Evolutionary conservation across 768 basidiomycete species (phyloP), one percentile per base, ranked within the genome.

Genomic region (Gloeopeniophorella convolvens): DNA sequence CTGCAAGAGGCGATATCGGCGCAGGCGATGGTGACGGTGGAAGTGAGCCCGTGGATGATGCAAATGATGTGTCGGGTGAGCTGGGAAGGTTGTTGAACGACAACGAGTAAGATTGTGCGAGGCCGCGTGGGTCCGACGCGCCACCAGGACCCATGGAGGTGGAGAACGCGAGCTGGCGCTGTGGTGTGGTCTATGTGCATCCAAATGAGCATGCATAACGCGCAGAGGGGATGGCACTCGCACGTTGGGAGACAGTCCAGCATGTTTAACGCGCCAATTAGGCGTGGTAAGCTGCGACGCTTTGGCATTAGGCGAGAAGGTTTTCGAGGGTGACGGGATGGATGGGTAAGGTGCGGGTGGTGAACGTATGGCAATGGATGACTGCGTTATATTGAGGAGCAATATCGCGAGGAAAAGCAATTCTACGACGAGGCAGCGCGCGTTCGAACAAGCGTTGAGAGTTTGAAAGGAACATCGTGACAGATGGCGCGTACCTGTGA

Each of bases 81-180:
- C 43, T 24, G 20, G 54, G 28, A 8, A 11, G 32, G 20, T 32
- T 24, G 41, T 24, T 16, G 27, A 58, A 56, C 16, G 57, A 23
- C 20, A 58, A 43, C 5, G 39, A 36, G 47, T 56, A 56, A 9
- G 57, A 58, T 26, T 48, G 54, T 16, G 55, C 54, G 31, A 58
- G 50, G 13, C 52, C 48, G 34, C 50, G 55, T 20, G 57, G 57
- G 44, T 58, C 57, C 3, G 57, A 58, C 20, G 46, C 34, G 27
- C 26, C 12, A 4, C 46, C 46, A 7, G 23, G 28, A 8, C 40
- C 21, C 4, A 41, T 34, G 20, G 54, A 48, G 1, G 42, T 41
- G 11, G 57, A 56, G 50, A 58, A 58, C 16, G 57, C 50, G 15
- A 47, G 55, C 32, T 58, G 57, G 39, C 57, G 50, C 40, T 58